These are phyloP conservation scores for Salix suchowensis DNA, from an alignment of 345 rosid species.

Conservation along the genomic window DNA sequence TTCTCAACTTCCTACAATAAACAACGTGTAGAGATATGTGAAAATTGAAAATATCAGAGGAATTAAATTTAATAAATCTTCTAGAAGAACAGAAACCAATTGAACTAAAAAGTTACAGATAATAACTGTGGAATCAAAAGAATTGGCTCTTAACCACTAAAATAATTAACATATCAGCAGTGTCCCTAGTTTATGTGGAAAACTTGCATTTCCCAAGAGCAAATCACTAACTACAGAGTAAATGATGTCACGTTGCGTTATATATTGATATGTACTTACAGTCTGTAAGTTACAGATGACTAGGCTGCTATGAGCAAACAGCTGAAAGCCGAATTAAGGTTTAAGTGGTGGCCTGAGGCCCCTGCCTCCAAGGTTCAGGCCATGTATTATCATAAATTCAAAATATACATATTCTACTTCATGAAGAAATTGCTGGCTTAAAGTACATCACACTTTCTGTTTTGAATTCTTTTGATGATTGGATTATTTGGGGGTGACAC, in stretches of 20 bases:
- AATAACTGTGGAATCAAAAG: background rate
- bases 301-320: background rate
- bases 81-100: background rate
- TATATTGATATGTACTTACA: background rate
- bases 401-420: background rate
- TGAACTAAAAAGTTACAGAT: background rate
- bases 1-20: constrained; percentile 72
- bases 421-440: background rate
- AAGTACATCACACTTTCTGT: background rate
- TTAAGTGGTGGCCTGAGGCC: background rate
- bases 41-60: background rate
- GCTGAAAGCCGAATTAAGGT: background rate
- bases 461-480: background rate
- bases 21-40: background rate
- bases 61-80: background rate
- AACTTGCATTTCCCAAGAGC: background rate
- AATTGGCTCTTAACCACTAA: background rate
- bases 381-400: background rate
- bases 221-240: background rate
- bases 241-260: background rate
- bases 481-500: background rate
- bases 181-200: background rate
- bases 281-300: background rate
- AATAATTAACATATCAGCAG: background rate
- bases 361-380: background rate